Base-by-base conservation (phyloP, 2,329 filamentous ascomycete genomes). In the Cephalotrichum gorgonifer region DNA sequence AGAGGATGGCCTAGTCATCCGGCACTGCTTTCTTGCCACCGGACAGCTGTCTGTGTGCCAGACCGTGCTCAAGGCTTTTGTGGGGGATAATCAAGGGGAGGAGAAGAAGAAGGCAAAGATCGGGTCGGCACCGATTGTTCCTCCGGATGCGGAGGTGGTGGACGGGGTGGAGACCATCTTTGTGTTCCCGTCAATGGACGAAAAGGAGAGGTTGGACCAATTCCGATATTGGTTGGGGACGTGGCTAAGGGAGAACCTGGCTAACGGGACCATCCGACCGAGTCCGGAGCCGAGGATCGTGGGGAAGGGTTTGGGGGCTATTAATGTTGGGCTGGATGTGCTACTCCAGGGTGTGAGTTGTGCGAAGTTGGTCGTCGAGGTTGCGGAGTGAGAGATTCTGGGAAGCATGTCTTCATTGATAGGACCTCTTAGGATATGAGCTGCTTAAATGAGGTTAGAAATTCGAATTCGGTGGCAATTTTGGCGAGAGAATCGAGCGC, bases 141-240 rank as follows among this genome's bases (percentile, higher is more conserved):
- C 64, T 26, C 28, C 51, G 0, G 58, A 65, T 52, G 56, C 54
- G 2, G 50, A 64, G 15, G 50, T 45, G 0, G 52, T 67, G 1
- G 44, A 61, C 0, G 66, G 63, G 0, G 51, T 71, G 4, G 63
- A 71, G 27, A 60, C 58, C 0, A 63, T 66, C 1, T 71, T 71
- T 47, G 51, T 70, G 39, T 26, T 60, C 54, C 66, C 68, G 4
- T 65, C 68, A 2, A 49, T 31, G 48, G 60, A 53, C 0, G 63
- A 69, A 52, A 52, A 27, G 20, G 58, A 63, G 54, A 64, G 66
- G 20, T 22, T 66, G 48, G 57, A 49, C 11, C 64, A 70, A 48
- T 70, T 70, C 44, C 55, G 44, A 25, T 69, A 64, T 28, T 69
- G 65, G 64, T 54, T 72, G n/a, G 64, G 64, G 26, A 63, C 56